A percentile compares a stretch with the other conserved stretches of the same genome.
Conservation (phyloP, 345 rosid species). For the Populus alba region DNA sequence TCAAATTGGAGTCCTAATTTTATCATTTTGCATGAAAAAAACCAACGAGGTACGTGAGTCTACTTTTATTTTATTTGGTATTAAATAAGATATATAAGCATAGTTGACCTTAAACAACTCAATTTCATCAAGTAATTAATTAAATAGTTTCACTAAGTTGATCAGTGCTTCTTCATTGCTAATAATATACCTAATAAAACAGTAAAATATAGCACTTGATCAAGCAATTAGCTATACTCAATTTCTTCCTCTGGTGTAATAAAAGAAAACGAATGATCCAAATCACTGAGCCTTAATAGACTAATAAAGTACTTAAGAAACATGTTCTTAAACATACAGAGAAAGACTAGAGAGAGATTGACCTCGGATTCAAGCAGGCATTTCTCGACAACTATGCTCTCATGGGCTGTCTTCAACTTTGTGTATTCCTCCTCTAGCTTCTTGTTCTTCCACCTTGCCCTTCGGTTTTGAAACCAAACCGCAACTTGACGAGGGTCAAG, state of each 20-base stretch:
- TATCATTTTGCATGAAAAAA: neutral
- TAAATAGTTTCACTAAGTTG: neutral
- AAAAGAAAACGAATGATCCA: neutral
- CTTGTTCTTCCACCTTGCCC: conserved; percentile 92
- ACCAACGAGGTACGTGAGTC: neutral
- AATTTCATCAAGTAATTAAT: neutral
- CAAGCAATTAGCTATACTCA: neutral
- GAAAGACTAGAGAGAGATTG: neutral
- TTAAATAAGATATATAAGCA: neutral
- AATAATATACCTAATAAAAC: too few relatives aligned
- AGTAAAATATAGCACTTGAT: neutral
- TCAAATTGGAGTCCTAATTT: neutral
- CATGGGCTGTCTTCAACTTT: conserved; percentile 49
- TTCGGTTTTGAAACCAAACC: conserved; percentile 94
- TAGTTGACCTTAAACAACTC: neutral
- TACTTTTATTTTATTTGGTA: neutral
- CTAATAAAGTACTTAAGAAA: neutral
- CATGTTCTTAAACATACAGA: neutral
- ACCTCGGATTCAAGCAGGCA: conserved; percentile 81
- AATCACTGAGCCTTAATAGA: neutral
- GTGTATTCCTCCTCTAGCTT: conserved; percentile 78
- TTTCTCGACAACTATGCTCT: conserved; percentile 48
- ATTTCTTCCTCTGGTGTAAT: neutral
- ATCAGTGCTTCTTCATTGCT: neutral
- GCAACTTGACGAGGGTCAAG: conserved; percentile 95